These are phyloP conservation scores for Fusarium keratoplasticum DNA, from an alignment of 2,329 filamentous ascomycete species.

Conservation along the genomic window DNA sequence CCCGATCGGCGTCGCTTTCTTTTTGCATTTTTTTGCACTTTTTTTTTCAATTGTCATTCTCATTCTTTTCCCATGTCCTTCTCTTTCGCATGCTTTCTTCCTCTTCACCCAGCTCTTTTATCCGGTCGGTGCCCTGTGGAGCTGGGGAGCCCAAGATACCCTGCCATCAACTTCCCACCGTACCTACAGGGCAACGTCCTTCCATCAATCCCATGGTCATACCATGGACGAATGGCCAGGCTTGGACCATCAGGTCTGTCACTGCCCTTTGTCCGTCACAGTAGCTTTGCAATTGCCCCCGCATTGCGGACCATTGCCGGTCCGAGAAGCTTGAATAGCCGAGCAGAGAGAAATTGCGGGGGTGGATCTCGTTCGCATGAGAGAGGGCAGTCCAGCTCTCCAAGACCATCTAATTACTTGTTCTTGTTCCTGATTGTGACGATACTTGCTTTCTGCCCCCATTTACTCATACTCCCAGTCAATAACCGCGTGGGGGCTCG, in stretches of 20 bases:
- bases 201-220: neutral
- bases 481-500: neutral
- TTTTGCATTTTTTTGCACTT: neutral
- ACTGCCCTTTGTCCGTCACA: neutral
- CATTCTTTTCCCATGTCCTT: neutral
- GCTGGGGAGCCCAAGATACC: neutral
- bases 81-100: neutral
- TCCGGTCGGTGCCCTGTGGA: neutral
- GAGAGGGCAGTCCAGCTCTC: neutral
- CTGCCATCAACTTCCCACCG: neutral
- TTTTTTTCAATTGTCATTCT: neutral
- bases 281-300: neutral
- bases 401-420: neutral
- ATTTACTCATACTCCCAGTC: neutral
- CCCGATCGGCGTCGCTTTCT: slow-evolving; percentile 4
- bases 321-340: slow-evolving; percentile 4
- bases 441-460: neutral
- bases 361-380: slow-evolving; percentile 4
- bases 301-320: slow-evolving; percentile 1
- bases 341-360: neutral
- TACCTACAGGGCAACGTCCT: neutral
- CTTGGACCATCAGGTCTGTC: neutral
- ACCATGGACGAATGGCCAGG: neutral
- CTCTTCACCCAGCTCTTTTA: neutral
- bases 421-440: neutral